These are phyloP conservation scores for Ascoidea asiatica DNA, from an alignment of 805 yeast genomes.

Conservation along the genomic window DNA sequence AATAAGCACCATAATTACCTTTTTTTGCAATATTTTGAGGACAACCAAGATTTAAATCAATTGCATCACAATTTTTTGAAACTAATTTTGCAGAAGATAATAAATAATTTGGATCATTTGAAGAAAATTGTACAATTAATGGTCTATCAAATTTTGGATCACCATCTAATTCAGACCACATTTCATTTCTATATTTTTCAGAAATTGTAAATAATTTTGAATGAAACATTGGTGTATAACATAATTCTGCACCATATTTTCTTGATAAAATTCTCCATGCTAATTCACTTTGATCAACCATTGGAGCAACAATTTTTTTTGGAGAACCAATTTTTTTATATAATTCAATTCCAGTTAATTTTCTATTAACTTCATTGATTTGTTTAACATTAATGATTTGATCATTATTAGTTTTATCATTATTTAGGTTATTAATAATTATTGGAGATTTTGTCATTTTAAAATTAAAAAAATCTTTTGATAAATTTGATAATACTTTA, in stretches of 20 bases:
- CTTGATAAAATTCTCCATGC: slow-evolving; percentile 90
- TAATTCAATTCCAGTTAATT: slow-evolving; percentile 49
- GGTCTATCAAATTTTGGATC: slow-evolving; percentile 62
- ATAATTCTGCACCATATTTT: slow-evolving; percentile 80
- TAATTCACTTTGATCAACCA: slow-evolving; percentile 95
- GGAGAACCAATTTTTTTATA: slow-evolving; percentile 64
- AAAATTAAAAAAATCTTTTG: no score
- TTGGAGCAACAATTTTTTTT: slow-evolving; percentile 84
- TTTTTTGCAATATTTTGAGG: slow-evolving; percentile 96
- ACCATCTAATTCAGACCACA: slow-evolving; percentile 70
- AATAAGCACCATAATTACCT: slow-evolving; percentile 90
- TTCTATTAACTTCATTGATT: no score
- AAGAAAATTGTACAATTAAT: slow-evolving; percentile 88
- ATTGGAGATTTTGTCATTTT: no score
- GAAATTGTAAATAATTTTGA: slow-evolving; percentile 81
- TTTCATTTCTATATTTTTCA: slow-evolving; percentile 64
- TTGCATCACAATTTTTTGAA: slow-evolving; percentile 83
- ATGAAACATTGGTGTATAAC: slow-evolving; percentile 96
- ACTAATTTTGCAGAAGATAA: slow-evolving; percentile 72
- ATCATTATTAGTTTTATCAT: no score
- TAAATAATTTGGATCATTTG: slow-evolving; percentile 81
- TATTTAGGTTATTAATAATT: no score
- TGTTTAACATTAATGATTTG: no score
- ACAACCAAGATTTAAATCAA: slow-evolving; percentile 91
- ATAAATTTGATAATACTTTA: no score